These are phyloP conservation scores for Chlorella sorokiniana DNA, from an alignment of 139 green algal species.

Conservation along the genomic window DNA sequence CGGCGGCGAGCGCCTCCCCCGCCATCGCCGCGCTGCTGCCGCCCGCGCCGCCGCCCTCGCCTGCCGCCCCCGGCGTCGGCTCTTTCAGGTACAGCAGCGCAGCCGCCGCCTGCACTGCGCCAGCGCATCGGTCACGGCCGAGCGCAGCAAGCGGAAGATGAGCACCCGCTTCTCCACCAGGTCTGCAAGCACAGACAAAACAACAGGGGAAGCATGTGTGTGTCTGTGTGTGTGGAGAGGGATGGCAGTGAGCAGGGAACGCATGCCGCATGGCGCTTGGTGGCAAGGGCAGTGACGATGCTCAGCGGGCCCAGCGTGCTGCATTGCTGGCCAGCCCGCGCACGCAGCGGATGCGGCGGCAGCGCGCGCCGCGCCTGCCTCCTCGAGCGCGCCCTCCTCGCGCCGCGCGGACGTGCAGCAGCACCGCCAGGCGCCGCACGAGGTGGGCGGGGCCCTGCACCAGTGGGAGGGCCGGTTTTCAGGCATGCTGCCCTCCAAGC, in stretches of 20 bases:
- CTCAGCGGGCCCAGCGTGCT: background rate
- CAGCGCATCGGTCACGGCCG: slow-evolving; percentile 48
- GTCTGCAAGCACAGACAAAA: background rate
- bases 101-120: slow-evolving; percentile 38
- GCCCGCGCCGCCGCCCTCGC: too few relatives aligned
- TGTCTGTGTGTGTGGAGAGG: too few relatives aligned
- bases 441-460: slow-evolving; percentile 46
- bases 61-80: background rate
- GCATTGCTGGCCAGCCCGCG: background rate
- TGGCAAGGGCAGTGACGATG: too few relatives aligned
- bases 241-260: background rate
- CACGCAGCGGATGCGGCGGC: background rate
- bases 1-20: background rate
- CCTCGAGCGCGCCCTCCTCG: slow-evolving; percentile 6
- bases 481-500: background rate
- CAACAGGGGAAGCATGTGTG: background rate
- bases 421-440: background rate
- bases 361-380: background rate
- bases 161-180: slow-evolving; percentile 45
- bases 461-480: slow-evolving; percentile 42
- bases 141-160: slow-evolving; percentile 46
- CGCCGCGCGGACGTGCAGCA: slow-evolving; percentile 4
- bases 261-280: too few relatives aligned
- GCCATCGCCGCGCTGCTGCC: background rate
- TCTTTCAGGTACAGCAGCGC: slow-evolving; percentile 41